Percentiles rank a stretch among this genome's conserved stretches.
phyloP scores from a whole-genome alignment of 306 rosid species.

The Nissolia schottii region DNA sequence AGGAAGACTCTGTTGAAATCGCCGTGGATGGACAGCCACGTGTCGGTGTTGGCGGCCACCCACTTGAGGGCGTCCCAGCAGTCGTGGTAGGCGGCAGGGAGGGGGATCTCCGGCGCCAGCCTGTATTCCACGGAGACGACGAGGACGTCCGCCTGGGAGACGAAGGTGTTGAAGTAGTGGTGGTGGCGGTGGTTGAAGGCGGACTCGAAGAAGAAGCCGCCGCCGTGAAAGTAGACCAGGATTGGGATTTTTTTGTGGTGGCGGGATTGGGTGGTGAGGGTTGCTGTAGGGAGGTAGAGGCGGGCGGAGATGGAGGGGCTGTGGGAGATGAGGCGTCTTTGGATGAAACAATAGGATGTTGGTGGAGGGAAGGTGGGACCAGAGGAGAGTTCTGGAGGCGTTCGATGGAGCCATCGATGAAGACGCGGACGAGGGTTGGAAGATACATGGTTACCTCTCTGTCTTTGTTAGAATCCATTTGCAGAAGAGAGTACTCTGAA shows the following conservation, averaged over 20 bases:
- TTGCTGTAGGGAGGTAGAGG: not conserved
- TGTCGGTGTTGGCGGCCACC: not conserved
- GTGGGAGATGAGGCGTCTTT: conserved; percentile 29
- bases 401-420: conserved; percentile 1
- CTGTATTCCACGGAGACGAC: conserved; percentile 29
- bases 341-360: conserved; percentile 41
- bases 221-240: conserved; percentile 30
- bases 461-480: not conserved
- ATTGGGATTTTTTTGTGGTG: conserved; percentile 7
- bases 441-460: not conserved
- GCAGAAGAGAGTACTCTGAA: too few relatives aligned
- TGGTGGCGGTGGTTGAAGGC: conserved; percentile 17
- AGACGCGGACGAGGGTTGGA: not conserved
- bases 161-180: conserved; percentile 24
- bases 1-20: conserved; percentile 24
- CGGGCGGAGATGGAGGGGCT: conserved; percentile 21
- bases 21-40: conserved; percentile 35
- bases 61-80: conserved; percentile 30
- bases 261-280: not conserved
- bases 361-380: conserved; percentile 8
- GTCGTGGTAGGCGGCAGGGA: conserved; percentile 24
- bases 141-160: conserved; percentile 15
- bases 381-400: not conserved
- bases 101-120: conserved; percentile 23
- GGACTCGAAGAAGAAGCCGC: conserved; percentile 27